Conservation (phyloP, 2,329 filamentous ascomycete genomes). For the Aspergillus felis region DNA sequence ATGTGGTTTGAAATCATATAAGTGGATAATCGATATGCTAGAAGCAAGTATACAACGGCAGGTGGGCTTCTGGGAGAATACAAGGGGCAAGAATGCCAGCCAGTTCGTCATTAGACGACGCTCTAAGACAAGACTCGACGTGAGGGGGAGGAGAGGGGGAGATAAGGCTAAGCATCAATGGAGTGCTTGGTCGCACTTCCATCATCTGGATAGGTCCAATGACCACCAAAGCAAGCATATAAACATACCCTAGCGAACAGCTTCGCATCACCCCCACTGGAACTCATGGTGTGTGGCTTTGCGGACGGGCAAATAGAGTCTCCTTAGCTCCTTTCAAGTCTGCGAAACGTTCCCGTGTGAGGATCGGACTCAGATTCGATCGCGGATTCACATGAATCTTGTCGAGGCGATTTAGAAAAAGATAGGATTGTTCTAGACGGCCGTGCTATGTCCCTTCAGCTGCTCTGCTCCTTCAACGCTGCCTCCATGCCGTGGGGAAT, state of each 20-base stretch:
- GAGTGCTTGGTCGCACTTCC: slow-evolving; percentile 1
- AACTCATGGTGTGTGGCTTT: slow-evolving; percentile 50
- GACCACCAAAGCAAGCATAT: slow-evolving; percentile 18
- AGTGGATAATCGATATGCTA: background rate
- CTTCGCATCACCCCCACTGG: slow-evolving; percentile 90
- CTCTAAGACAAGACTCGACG: slow-evolving; percentile 8
- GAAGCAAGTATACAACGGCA: background rate
- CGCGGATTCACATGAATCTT: slow-evolving; percentile 16
- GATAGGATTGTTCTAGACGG: slow-evolving; percentile 4
- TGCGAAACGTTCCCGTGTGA: background rate
- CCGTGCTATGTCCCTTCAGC: slow-evolving; percentile 14
- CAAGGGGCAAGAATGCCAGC: background rate
- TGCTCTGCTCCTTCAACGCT: slow-evolving; percentile 15
- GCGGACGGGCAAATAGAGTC: slow-evolving; percentile 5
- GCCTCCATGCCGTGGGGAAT: slow-evolving; percentile 18
- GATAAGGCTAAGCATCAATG: slow-evolving; percentile 1
- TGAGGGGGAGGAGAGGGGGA: slow-evolving; percentile 10
- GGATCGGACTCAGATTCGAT: background rate
- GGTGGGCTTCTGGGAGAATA: background rate
- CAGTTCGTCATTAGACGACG: background rate
- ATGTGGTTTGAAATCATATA: slow-evolving; percentile 1
- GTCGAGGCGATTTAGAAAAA: slow-evolving; percentile 1
- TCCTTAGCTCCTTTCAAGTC: background rate
- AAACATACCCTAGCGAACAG: slow-evolving; percentile 90
- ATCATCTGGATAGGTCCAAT: slow-evolving; percentile 5